Percentiles rank a stretch among this genome's conserved stretches.
Conservation (phyloP, 352 stramenopile genomes). For the Discostella stelligera region DNA sequence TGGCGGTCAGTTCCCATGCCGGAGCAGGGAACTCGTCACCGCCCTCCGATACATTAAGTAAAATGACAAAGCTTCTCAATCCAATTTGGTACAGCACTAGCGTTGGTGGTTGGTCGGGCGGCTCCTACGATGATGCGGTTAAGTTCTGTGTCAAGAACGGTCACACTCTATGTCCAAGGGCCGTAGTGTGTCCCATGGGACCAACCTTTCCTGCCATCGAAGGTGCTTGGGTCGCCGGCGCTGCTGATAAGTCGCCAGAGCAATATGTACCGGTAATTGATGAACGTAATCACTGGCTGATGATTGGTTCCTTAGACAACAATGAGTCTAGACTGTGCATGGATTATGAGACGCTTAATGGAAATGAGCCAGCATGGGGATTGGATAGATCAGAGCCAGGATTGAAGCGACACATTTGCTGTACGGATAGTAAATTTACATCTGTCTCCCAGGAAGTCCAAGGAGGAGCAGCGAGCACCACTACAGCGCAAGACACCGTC, state of each 20-base stretch:
- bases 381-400: constrained; percentile 3
- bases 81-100: constrained; percentile 1
- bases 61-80: constrained; percentile 13
- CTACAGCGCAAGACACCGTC: background rate
- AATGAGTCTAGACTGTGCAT: constrained; percentile 5
- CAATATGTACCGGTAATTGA: constrained; percentile 12
- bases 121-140: constrained; percentile 19
- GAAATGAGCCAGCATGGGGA: constrained; percentile 19
- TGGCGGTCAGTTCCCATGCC: background rate
- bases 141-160: constrained; percentile 27
- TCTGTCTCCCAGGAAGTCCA: background rate
- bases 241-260: background rate
- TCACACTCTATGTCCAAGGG: constrained; percentile 22
- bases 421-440: background rate
- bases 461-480: background rate
- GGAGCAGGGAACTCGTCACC: constrained; percentile 1
- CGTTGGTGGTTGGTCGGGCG: constrained; percentile 24
- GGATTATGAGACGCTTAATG: constrained; percentile 11
- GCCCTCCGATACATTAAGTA: background rate
- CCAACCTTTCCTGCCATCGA: constrained; percentile 7
- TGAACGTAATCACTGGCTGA: constrained; percentile 1
- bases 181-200: constrained; percentile 23
- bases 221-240: background rate
- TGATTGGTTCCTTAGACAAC: constrained; percentile 4
- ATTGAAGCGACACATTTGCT: constrained; percentile 28